Conservation (phyloP, 2,329 filamentous ascomycete genomes). For the Microdochium paspali region DNA sequence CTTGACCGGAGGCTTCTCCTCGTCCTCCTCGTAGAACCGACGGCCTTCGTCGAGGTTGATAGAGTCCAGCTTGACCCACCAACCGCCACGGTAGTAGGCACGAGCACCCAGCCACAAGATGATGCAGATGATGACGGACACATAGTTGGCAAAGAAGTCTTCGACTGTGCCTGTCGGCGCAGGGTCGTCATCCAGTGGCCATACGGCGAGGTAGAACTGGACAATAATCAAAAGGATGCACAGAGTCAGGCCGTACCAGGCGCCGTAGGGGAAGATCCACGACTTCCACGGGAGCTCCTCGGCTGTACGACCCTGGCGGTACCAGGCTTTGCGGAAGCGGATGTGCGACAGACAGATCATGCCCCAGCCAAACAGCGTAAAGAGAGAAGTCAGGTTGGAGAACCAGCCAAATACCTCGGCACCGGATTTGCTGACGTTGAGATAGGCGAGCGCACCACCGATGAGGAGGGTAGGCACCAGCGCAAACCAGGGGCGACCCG, state of each 20-base stretch:
- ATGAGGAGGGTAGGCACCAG: conserved; percentile 42
- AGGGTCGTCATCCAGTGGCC: conserved; percentile 24
- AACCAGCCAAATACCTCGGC: conserved; percentile 36
- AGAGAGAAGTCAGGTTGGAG: conserved; percentile 33
- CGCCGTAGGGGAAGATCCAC: conserved; percentile 31
- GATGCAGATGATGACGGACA: conserved; percentile 31
- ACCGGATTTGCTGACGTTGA: conserved; percentile 30
- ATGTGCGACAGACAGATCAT: conserved; percentile 33
- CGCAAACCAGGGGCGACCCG: conserved; percentile 24
- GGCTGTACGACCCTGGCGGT: conserved; percentile 23
- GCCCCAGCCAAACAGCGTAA: conserved; percentile 31
- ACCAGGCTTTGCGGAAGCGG: conserved; percentile 31
- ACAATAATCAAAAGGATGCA: conserved; percentile 33
- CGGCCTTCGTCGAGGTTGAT: conserved; percentile 11
- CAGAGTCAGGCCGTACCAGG: conserved; percentile 32
- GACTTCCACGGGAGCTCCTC: conserved; percentile 30
- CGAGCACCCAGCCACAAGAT: conserved; percentile 29
- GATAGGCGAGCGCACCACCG: conserved; percentile 29
- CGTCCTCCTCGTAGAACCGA: conserved; percentile 15
- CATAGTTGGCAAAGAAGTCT: conserved; percentile 36
- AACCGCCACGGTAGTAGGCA: conserved; percentile 24
- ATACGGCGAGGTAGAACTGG: conserved; percentile 36
- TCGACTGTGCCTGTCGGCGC: conserved; percentile 15
- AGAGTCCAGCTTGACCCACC: conserved; percentile 18
- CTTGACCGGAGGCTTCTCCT: conserved; percentile 5